These are phyloP conservation scores for Delitschia confertaspora DNA, from an alignment of 495 filamentous ascomycete genomes.

Conservation along the genomic window DNA sequence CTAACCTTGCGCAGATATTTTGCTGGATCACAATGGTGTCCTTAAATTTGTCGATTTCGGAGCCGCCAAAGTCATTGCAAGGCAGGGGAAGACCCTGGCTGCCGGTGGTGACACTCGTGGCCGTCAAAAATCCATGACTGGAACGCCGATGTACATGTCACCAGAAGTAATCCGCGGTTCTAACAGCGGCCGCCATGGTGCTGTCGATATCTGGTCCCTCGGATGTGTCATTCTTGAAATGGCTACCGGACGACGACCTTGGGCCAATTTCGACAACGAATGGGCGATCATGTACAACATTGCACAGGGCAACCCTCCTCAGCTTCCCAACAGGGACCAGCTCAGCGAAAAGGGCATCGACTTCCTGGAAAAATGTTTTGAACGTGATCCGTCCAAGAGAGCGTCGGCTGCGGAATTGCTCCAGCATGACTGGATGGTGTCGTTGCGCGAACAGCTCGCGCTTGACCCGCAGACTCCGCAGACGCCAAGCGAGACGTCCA, in stretches of 20 bases:
- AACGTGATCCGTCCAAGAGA: slow-evolving; percentile 69
- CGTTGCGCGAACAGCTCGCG: slow-evolving; percentile 51
- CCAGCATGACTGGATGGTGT: slow-evolving; percentile 92
- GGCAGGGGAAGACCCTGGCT: slow-evolving; percentile 79
- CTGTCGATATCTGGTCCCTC: slow-evolving; percentile 95
- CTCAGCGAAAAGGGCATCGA: slow-evolving; percentile 77
- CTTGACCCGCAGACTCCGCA: slow-evolving; percentile 40
- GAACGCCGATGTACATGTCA: slow-evolving; percentile 99
- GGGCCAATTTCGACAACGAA: slow-evolving; percentile 96
- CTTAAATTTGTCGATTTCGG: slow-evolving; percentile 99
- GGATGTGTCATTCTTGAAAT: slow-evolving; percentile 97
- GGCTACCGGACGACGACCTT: slow-evolving; percentile 89
- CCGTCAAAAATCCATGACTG: slow-evolving; percentile 77
- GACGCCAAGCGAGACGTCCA: slow-evolving; percentile 14
- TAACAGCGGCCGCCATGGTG: slow-evolving; percentile 61
- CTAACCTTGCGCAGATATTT: slow-evolving; percentile 55
- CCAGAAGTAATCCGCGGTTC: slow-evolving; percentile 94
- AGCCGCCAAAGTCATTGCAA: slow-evolving; percentile 92
- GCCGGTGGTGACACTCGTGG: slow-evolving; percentile 46
- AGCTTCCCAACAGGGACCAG: slow-evolving; percentile 72
- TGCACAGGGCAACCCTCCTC: slow-evolving; percentile 85
- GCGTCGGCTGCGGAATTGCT: slow-evolving; percentile 81
- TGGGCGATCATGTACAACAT: slow-evolving; percentile 99
- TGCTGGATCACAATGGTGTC: slow-evolving; percentile 93
- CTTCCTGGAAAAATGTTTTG: slow-evolving; percentile 80